Conservation (phyloP, 768 basidiomycete genomes). For the Naganishia vishniacii region DNA sequence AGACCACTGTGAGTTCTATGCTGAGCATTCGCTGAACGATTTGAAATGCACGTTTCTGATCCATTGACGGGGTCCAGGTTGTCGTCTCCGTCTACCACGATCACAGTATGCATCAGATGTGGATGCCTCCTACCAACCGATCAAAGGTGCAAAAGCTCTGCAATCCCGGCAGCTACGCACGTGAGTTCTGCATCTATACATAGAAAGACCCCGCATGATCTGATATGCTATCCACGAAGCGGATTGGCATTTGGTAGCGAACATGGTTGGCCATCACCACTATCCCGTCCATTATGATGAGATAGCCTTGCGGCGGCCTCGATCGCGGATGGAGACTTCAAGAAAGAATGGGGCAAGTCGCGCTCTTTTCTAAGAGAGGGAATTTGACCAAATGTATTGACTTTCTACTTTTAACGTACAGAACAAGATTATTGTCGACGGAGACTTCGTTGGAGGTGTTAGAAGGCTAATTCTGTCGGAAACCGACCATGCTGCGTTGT, state of each 20-base stretch:
- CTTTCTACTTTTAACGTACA: too few species aligned
- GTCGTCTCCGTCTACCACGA: conserved; percentile 39
- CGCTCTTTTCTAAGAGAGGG: too few species aligned
- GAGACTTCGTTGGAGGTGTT: conserved; percentile 1
- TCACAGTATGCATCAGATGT: conserved; percentile 36
- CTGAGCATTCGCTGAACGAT: not conserved
- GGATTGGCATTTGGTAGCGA: conserved; percentile 36
- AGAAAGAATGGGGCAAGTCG: conserved; percentile 12
- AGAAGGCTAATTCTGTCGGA: conserved; percentile 4
- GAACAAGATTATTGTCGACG: conserved; percentile 6
- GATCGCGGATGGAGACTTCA: conserved; percentile 1
- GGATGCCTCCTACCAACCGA: conserved; percentile 37
- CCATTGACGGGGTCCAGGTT: conserved; percentile 30
- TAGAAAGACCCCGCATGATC: too few species aligned
- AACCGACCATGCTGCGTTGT: not conserved
- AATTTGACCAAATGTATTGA: too few species aligned
- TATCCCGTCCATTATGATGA: conserved; percentile 37
- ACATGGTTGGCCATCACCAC: conserved; percentile 37
- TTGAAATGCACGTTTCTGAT: too few species aligned
- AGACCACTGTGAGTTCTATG: conserved; percentile 18
- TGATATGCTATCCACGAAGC: too few species aligned
- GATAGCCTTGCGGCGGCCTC: conserved; percentile 44
- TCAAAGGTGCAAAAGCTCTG: conserved; percentile 42
- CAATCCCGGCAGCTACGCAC: conserved; percentile 40
- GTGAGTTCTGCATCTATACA: too few species aligned